phyloP scores from a whole-genome alignment of 495 filamentous ascomycete genomes.

The Penicillium turbatum region DNA sequence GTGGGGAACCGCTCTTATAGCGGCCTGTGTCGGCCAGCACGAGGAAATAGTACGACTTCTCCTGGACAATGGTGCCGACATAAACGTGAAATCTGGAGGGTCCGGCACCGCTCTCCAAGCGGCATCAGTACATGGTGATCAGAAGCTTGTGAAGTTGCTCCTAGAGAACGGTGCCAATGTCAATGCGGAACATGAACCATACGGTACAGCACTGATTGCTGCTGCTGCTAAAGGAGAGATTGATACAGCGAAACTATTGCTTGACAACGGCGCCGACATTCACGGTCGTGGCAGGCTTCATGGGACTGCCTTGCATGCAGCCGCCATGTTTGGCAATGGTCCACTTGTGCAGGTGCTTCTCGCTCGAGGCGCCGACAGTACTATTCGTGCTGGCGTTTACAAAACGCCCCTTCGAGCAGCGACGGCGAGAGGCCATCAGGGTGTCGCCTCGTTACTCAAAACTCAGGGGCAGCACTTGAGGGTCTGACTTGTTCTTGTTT shows the following conservation, averaged over 20 bases:
- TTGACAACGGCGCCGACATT: background rate
- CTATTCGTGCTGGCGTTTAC: background rate
- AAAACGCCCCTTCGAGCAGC: background rate
- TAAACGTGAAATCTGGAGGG: background rate
- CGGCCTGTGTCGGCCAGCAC: background rate
- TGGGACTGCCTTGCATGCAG: background rate
- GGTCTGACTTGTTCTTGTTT: background rate
- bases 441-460: background rate
- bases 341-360: background rate
- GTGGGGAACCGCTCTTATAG: background rate
- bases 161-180: background rate
- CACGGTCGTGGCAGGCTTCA: background rate
- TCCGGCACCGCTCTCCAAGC: background rate
- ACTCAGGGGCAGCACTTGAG: background rate
- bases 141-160: background rate
- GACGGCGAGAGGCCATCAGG: background rate
- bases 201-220: background rate
- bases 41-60: background rate
- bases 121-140: background rate
- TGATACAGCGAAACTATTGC: background rate
- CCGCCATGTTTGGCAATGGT: background rate
- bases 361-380: background rate
- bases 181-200: background rate
- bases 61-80: too few species aligned
- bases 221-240: background rate